These are phyloP conservation scores for Aspergillus quadrilineatus DNA, from an alignment of 2,329 filamentous ascomycete genomes.

Conservation along the genomic window DNA sequence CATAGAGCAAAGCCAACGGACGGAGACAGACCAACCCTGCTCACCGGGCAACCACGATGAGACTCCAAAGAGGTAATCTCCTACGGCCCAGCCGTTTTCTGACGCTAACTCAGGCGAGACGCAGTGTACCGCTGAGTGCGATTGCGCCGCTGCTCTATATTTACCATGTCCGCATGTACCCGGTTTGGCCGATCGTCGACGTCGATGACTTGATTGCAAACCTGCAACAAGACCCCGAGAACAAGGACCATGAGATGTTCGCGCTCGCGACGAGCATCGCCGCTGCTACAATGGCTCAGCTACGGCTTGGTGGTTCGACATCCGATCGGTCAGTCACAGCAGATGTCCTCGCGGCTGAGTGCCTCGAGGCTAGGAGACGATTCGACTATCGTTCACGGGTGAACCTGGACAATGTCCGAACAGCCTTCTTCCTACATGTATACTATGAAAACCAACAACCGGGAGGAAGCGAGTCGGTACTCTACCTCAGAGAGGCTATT, in stretches of 20 bases:
- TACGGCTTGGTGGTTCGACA: slow-evolving; percentile 39
- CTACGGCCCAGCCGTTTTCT: no score
- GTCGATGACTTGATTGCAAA: slow-evolving; percentile 44
- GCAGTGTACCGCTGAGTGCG: slow-evolving; percentile 18
- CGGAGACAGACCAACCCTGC: not conserved
- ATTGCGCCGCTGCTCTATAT: slow-evolving; percentile 42
- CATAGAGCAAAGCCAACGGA: slow-evolving; percentile 23
- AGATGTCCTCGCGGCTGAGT: slow-evolving; percentile 38
- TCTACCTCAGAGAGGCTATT: slow-evolving; percentile 54
- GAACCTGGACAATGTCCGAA: slow-evolving; percentile 46
- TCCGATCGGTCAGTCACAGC: slow-evolving; percentile 33
- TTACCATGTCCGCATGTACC: slow-evolving; percentile 53
- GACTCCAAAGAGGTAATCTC: not conserved
- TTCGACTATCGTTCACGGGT: slow-evolving; percentile 30
- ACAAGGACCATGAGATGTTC: slow-evolving; percentile 34
- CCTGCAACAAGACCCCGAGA: slow-evolving; percentile 33
- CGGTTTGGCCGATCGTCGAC: slow-evolving; percentile 54
- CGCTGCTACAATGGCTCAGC: slow-evolving; percentile 51
- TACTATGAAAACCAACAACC: slow-evolving; percentile 52
- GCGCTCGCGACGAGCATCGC: slow-evolving; percentile 49
- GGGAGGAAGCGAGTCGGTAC: slow-evolving; percentile 48
- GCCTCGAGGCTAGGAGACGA: slow-evolving; percentile 31
- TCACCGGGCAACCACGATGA: not conserved
- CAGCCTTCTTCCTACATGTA: slow-evolving; percentile 54
- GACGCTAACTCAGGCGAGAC: slow-evolving; percentile 5